phyloP scores from a whole-genome alignment of 257 asterid genomes.

The Apocynum venetum region DNA sequence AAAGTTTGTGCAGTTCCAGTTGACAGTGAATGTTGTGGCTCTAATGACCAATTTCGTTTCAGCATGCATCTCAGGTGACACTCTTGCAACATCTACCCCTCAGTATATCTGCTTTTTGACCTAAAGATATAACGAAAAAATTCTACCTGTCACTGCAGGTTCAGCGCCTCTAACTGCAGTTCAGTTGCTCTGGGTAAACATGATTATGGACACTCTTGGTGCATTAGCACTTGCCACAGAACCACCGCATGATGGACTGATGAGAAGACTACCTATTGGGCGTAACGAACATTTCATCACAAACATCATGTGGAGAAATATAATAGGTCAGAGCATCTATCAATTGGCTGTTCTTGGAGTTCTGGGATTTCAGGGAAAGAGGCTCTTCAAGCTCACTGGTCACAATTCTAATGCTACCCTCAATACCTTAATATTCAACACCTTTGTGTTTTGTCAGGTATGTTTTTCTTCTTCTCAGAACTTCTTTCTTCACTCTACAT shows the following conservation, averaged over 20 bases:
- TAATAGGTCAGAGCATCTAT: constrained; percentile 68
- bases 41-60: constrained; percentile 65
- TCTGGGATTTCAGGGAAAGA: constrained; percentile 48
- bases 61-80: constrained; percentile 64
- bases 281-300: constrained; percentile 60
- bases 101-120: neutral
- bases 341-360: constrained; percentile 62
- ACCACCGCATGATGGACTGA: constrained; percentile 73
- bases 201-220: constrained; percentile 90
- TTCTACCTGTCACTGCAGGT: constrained; percentile 33
- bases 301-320: constrained; percentile 75
- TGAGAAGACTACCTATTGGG: constrained; percentile 66
- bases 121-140: neutral
- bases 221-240: constrained; percentile 88
- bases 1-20: constrained; percentile 83
- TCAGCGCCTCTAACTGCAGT: constrained; percentile 86
- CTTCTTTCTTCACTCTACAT: neutral
- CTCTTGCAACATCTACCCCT: neutral
- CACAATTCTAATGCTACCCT: constrained; percentile 42
- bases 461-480: neutral
- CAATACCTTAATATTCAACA: constrained; percentile 74
- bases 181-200: constrained; percentile 91
- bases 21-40: constrained; percentile 72
- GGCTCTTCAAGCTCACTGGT: constrained; percentile 42
- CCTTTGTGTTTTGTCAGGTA: constrained; percentile 89